phyloP scores from a whole-genome alignment of 768 basidiomycete genomes.

The Lanmaoa rubissima region DNA sequence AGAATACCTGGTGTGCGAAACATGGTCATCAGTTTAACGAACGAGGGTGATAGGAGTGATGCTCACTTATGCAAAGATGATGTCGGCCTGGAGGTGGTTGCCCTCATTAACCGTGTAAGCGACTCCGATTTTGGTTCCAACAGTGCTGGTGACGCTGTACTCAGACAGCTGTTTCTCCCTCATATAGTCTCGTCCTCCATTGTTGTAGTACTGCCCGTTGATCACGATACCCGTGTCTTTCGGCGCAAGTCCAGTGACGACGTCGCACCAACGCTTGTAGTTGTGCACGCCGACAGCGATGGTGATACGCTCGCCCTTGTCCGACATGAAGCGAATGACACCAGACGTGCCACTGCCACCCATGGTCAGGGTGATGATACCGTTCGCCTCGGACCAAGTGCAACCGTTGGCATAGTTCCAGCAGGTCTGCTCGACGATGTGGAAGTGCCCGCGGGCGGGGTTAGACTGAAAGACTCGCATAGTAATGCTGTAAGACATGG shows the following conservation, averaged over 20 bases:
- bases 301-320: constrained; percentile 32
- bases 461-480: constrained; percentile 3
- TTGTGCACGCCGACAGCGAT: constrained; percentile 40
- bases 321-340: constrained; percentile 32
- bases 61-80: constrained; percentile 9
- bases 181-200: not conserved
- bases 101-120: constrained; percentile 4
- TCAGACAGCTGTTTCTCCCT: constrained; percentile 9
- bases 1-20: not conserved
- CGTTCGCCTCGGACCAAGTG: constrained; percentile 28
- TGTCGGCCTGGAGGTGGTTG: constrained; percentile 3
- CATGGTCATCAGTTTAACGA: not conserved
- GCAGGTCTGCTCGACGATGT: constrained; percentile 2
- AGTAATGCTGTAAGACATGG: constrained; percentile 9
- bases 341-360: constrained; percentile 41
- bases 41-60: not conserved
- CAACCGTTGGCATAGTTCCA: constrained; percentile 18
- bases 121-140: constrained; percentile 3
- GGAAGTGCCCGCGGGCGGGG: constrained; percentile 2
- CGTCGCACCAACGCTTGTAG: constrained; percentile 40
- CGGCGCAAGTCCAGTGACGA: constrained; percentile 31
- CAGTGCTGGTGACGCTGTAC: constrained; percentile 8
- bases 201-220: constrained; percentile 30
- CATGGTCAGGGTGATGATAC: constrained; percentile 31
- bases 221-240: constrained; percentile 27